Conservation (phyloP, 2,329 filamentous ascomycete species). For the Paracorniculantispora psalliotae region DNA sequence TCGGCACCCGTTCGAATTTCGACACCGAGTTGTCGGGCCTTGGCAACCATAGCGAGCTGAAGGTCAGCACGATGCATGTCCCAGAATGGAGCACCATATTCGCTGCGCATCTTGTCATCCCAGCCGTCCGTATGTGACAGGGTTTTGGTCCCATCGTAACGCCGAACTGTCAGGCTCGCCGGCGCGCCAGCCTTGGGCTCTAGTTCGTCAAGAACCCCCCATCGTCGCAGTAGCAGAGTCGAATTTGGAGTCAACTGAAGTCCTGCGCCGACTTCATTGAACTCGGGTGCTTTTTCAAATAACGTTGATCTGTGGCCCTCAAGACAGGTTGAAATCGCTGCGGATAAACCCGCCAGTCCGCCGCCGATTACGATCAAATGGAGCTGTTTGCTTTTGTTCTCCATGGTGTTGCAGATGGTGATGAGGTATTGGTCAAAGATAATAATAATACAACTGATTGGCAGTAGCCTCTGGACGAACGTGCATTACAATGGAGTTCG, state of each 20-base stretch:
- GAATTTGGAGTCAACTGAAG: constrained; percentile 50
- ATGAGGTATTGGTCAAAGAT: not conserved
- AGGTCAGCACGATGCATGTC: constrained; percentile 60
- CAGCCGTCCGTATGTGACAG: constrained; percentile 42
- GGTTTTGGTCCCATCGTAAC: constrained; percentile 49
- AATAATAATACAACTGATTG: not conserved
- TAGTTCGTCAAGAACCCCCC: constrained; percentile 43
- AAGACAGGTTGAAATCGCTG: not conserved
- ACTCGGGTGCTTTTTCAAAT: not conserved
- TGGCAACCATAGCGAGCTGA: constrained; percentile 46
- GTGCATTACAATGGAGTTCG: too few species aligned
- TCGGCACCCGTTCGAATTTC: constrained; percentile 43
- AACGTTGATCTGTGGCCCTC: not conserved
- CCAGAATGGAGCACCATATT: constrained; percentile 53
- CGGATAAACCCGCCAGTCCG: not conserved
- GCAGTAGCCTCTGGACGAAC: too few species aligned
- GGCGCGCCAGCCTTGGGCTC: constrained; percentile 37
- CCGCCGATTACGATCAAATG: not conserved
- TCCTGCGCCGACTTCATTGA: constrained; percentile 43
- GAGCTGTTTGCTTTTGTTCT: not conserved
- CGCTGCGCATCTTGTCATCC: constrained; percentile 44
- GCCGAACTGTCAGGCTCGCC: constrained; percentile 43
- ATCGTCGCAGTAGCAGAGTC: constrained; percentile 44
- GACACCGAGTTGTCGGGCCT: constrained; percentile 50
- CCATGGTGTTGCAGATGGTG: not conserved